phyloP scores from a whole-genome alignment of 1,284 basidiomycete species.

The Ganoderma leucocontextum region DNA sequence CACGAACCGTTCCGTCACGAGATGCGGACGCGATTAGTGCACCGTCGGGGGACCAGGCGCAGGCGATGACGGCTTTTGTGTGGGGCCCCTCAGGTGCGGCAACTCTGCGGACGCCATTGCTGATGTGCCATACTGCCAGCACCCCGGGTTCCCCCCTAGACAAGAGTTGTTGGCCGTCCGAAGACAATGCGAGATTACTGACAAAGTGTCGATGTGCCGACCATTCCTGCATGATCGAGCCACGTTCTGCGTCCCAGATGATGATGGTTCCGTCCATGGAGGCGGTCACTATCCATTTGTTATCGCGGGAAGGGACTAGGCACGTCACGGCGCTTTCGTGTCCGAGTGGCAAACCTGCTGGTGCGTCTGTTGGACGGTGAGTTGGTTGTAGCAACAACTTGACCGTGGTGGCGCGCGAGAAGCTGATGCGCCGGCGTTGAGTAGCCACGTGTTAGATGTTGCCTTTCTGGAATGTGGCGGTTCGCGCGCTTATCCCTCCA shows the following conservation, averaged over 20 bases:
- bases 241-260: background rate
- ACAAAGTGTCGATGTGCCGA: background rate
- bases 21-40: background rate
- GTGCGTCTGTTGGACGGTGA: background rate
- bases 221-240: background rate
- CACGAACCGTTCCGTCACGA: background rate
- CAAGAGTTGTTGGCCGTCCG: background rate
- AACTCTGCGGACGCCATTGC: background rate
- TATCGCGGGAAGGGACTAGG: background rate
- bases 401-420: too few relatives aligned
- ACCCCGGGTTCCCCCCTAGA: background rate
- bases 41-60: background rate
- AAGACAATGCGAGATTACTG: background rate
- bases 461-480: background rate
- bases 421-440: background rate
- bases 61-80: background rate
- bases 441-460: background rate
- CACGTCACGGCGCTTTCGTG: background rate
- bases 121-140: background rate
- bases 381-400: background rate
- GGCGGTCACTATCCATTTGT: background rate
- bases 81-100: background rate
- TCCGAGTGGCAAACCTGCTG: background rate
- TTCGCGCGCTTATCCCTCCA: background rate
- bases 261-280: background rate